Base-by-base conservation (phyloP, 176 grass and related monocot genomes). In the Eleusine coracana region DNA sequence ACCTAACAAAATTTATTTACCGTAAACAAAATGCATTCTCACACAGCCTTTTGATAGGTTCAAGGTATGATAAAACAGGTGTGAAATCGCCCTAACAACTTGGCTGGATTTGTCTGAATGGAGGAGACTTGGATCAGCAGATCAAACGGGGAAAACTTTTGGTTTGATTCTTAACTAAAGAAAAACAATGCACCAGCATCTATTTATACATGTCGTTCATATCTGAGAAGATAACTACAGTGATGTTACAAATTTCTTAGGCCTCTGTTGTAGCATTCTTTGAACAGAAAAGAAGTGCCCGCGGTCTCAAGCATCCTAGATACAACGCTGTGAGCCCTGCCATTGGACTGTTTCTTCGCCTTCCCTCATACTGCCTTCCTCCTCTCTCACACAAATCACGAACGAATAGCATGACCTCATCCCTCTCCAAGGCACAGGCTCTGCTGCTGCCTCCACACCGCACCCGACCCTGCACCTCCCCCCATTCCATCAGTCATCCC, bases 211-310 rank as follows among this genome's bases (percentile, higher is more conserved):
- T 25, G 58, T 17, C 7, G 7, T 20, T n/a, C 27, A 59, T 46
- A 48, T 23, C 27, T 79, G 34, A 67, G 29, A 67, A 76, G 71
- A 46, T 56, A 44, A 73, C 16, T 73, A n/a, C 42, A n/a, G 10
- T 68, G 40, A 44, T 74, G 20, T 66, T 66, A 50, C 20, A 74
- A 74, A 31, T 65, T 63, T 63, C 11, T 14, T 29, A 29, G 60
- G n/a, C 25, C 25, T 63, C 40, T 41, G 28, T 14, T 46, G 6
- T 15, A 25, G 73, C 37, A 38, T 0, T 46, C 44, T 46, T 11
- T 46, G 44, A 46, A 46, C 44, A 50, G 44, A 52, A 17, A 15
- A 45, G 42, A 10, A 10, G 42, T 10, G 42, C 42, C 42, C 42
- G 10, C 42, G 7, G 10, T 8, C 42, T 10, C 42, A 7, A 4